Percentiles rank a stretch among this genome's conserved stretches.
Conservation (phyloP, 1,284 basidiomycete species). For the Pseudozyma sp. region DNA sequence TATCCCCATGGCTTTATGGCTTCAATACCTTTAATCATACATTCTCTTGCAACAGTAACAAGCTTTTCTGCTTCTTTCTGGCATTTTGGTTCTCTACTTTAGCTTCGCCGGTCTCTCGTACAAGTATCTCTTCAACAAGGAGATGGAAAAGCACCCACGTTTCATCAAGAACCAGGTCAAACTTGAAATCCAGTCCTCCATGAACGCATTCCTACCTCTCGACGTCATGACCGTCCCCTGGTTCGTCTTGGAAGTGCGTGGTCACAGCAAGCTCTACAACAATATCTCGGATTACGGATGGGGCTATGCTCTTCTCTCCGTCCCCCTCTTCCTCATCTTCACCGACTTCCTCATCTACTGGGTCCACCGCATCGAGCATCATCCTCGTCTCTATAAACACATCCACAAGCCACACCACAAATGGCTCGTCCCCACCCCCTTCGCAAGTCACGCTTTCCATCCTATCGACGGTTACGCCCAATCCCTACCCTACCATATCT, state of each 20-base stretch:
- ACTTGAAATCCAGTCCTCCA: conserved; percentile 82
- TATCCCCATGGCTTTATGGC: no score
- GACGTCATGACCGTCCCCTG: conserved; percentile 85
- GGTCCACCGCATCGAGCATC: conserved; percentile 91
- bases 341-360: conserved; percentile 94
- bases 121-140: conserved; percentile 89
- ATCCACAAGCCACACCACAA: conserved; percentile 97
- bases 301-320: conserved; percentile 62
- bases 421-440: conserved; percentile 98
- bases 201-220: conserved; percentile 80
- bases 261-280: conserved; percentile 84
- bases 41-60: no score
- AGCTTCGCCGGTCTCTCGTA: conserved; percentile 82
- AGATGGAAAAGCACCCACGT: conserved; percentile 93
- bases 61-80: no score
- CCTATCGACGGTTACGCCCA: conserved; percentile 93
- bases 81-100: conserved; percentile 78
- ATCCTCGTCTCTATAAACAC: conserved; percentile 87
- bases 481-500: conserved; percentile 93
- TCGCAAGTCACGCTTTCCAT: conserved; percentile 97
- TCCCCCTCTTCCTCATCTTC: conserved; percentile 80
- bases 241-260: conserved; percentile 92
- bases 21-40: no score
- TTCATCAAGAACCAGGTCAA: conserved; percentile 86
- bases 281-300: conserved; percentile 73